phyloP scores from a whole-genome alignment of 75 land plant genomes.

The Isoetes taiwanensis region DNA sequence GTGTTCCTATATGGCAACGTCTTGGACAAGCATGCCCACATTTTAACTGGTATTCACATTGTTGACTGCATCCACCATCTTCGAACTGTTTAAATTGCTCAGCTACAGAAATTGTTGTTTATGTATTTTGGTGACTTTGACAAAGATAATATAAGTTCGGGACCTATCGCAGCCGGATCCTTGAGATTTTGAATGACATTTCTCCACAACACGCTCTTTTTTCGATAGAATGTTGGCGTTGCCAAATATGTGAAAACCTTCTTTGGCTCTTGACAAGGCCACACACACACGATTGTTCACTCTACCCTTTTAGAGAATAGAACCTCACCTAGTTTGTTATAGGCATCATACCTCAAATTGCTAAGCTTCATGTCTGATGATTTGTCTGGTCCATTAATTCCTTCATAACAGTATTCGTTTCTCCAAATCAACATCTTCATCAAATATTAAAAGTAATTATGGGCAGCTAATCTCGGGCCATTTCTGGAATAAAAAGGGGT shows the following conservation, averaged over 20 bases:
- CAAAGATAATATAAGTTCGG: background rate
- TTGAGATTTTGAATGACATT: background rate
- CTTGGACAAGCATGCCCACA: background rate
- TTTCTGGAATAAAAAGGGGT: too few relatives aligned
- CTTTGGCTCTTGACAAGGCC: background rate
- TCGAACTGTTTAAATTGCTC: background rate
- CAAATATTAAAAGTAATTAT: too few relatives aligned
- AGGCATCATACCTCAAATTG: too few relatives aligned
- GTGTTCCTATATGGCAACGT: background rate
- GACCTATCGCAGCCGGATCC: background rate
- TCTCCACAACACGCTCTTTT: background rate
- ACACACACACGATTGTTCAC: conserved; percentile 1
- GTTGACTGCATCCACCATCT: conserved; percentile 2
- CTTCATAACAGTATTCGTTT: too few relatives aligned
- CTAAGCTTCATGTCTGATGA: too few relatives aligned
- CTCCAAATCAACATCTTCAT: too few relatives aligned
- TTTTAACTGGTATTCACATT: background rate
- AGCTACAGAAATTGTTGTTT: background rate
- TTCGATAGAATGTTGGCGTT: background rate
- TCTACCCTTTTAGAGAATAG: too few relatives aligned
- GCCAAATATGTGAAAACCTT: conserved; percentile 4
- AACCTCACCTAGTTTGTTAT: too few relatives aligned
- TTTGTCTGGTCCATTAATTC: too few relatives aligned
- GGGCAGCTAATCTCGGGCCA: too few relatives aligned
- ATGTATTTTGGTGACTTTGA: background rate